Evolutionary conservation across 352 stramenopile species (phyloP).

Genomic region (Peronospora belbahrii): DNA sequence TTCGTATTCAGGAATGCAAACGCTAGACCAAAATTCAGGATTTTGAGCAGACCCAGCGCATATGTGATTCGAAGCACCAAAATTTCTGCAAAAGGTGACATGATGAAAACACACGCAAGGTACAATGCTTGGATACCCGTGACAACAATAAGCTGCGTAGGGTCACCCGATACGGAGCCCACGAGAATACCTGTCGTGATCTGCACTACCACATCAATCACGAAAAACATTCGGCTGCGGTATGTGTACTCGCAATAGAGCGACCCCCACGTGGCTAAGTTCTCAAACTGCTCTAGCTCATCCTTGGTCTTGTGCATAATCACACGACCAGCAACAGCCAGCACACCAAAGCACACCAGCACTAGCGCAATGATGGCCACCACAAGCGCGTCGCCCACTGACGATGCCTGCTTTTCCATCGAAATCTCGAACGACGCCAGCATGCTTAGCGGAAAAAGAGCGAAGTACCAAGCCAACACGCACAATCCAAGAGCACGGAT

Average conservation of each 20-base stretch:
- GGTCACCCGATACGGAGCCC: slow-evolving; percentile 43
- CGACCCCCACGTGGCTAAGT: slow-evolving; percentile 48
- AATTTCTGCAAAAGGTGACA: slow-evolving; percentile 33
- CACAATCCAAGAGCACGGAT: slow-evolving; percentile 52
- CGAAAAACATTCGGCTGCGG: slow-evolving; percentile 56
- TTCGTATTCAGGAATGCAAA: slow-evolving; percentile 54
- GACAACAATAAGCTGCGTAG: slow-evolving; percentile 46
- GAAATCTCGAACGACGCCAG: slow-evolving; percentile 58
- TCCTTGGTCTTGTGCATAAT: slow-evolving; percentile 51
- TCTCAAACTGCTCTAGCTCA: slow-evolving; percentile 48
- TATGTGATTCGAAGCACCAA: slow-evolving; percentile 44
- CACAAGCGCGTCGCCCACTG: slow-evolving; percentile 22
- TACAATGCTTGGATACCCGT: slow-evolving; percentile 50
- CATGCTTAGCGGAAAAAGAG: slow-evolving; percentile 53
- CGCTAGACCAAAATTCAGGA: slow-evolving; percentile 49
- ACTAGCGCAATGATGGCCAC: slow-evolving; percentile 40
- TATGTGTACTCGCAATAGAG: slow-evolving; percentile 62
- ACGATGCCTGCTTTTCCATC: slow-evolving; percentile 44
- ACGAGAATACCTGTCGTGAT: slow-evolving; percentile 48
- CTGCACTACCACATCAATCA: slow-evolving; percentile 46
- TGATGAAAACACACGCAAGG: slow-evolving; percentile 35
- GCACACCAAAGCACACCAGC: slow-evolving; percentile 37
- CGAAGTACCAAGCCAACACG: slow-evolving; percentile 58
- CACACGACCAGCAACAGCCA: slow-evolving; percentile 40
- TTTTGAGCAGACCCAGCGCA: slow-evolving; percentile 39